Evolutionary conservation across 2,329 filamentous ascomycete genomes (phyloP), one percentile per base, ranked within the genome.

Genomic region (Cercospora zeina): DNA sequence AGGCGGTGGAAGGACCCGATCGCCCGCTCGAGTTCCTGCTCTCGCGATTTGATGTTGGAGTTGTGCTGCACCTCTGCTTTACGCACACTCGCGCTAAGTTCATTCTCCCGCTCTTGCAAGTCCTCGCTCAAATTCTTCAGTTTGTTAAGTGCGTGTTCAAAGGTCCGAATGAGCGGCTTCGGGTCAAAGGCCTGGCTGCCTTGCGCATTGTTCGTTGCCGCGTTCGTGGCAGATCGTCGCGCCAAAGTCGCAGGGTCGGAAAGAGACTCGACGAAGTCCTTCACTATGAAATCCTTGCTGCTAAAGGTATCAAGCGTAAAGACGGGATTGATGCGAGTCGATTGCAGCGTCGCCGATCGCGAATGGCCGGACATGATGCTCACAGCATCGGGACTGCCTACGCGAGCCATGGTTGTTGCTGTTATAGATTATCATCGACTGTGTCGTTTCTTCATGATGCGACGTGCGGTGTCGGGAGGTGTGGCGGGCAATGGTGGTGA

Each of bases 221-320:
- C 58, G 33, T 36, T 55, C 16, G 65, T 76, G 33, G 85, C 87
- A 13, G 93, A 97, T 63, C 90, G 89, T 58, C 95, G 90, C 72
- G 83, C 81, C n/a, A 90, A 88, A 36, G 91, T 85, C 21, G 91
- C 90, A 69, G 83, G 89, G 66, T 97, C 93, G 55, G 93, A 95
- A 62, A 99, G 87, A 56, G 88, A 86, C 75, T 99, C 96, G 70
- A 99, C 88, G 75, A 99, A 99, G 79, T 99, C 95, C 73, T 96
- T 92, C 68, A 97, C 93, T 66, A 97, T 97, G 73, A 97, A 99
- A 78, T 97, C 95, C 70, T 79, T 79, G 68, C 75, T 80, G 50
- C 79, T 79, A 75, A 83, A 83, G 61, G 93, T 92, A 49, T 96
- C 91, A 64, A 97, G 83, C 9, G 87, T 91, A 79, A 97, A 97